Base-by-base conservation (phyloP, 495 filamentous ascomycete species). In the Sabuloglossum arenarium region DNA sequence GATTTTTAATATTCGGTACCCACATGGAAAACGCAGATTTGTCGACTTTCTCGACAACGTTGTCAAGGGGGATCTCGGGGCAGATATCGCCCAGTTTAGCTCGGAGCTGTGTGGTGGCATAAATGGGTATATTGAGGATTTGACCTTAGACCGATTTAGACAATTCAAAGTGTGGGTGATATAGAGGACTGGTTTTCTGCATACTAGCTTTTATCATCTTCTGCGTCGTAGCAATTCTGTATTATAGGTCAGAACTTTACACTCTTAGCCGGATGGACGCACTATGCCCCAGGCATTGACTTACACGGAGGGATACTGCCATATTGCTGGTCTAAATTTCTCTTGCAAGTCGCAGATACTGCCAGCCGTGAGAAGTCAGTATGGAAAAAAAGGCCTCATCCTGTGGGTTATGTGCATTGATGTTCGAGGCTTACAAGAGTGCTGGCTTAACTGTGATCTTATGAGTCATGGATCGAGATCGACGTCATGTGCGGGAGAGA, bases 291-390 rank as follows among this genome's bases (percentile, higher is more conserved):
- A 19, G 39, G 58, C 39, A 27, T 32, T n/a, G 46, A 55, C 67
- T 51, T 73, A 87, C 84, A 94, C 71, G 63, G 84, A 85, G 49
- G 84, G 71, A 63, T 86, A 95, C 66, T 93, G 81, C 66, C 79
- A 76, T 64, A 98, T 93, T 42, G 78, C 78, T 4, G 72, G 68
- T 45, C 87, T 77, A 72, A 98, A 98, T 65, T 85, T 89, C 60
- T 95, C 89, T 74, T 98, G 91, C 60, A 96, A 76, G 62, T 98
- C 91, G 72, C 91, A 98, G 63, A 98, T 76, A 61, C 90, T 97
- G 61, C 19, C 31, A n/a, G 24, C 9, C 24, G 53, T 58, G 28
- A 3, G 10, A 42, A 6, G n/a, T 30, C 21, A 54, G 27, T 32
- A 9, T 19, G 25, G 10, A 0, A 3, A 42, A 54, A 32, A 32